These are phyloP conservation scores for Hirsutella rhossiliensis DNA, from an alignment of 2,329 filamentous ascomycete species.

Conservation along the genomic window DNA sequence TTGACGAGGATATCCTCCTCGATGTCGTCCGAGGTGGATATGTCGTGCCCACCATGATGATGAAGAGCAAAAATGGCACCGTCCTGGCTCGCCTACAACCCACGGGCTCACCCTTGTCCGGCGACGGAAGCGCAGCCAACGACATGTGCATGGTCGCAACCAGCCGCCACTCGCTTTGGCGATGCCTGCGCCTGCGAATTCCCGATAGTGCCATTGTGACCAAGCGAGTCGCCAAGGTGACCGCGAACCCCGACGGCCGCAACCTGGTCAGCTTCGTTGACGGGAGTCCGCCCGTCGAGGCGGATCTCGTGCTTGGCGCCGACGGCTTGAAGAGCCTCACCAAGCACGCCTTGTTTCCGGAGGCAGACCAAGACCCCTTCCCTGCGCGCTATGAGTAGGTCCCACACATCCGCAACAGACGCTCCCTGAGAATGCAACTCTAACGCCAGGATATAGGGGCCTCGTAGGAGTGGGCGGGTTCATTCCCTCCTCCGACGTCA, in stretches of 20 bases:
- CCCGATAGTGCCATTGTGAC: slow-evolving; percentile 9
- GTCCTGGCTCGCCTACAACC: slow-evolving; percentile 9
- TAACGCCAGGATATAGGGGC: slow-evolving; percentile 3
- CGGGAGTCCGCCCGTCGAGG: slow-evolving; percentile 9
- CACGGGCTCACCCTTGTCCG: background rate
- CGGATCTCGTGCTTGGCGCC: slow-evolving; percentile 13
- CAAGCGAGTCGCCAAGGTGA: slow-evolving; percentile 9
- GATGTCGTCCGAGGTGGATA: slow-evolving; percentile 12
- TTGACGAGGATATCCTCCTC: slow-evolving; percentile 9
- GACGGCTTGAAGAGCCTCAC: slow-evolving; percentile 11
- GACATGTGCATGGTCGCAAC: slow-evolving; percentile 10
- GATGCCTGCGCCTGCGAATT: slow-evolving; percentile 9
- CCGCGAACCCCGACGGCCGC: slow-evolving; percentile 5
- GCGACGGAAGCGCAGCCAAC: background rate
- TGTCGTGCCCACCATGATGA: slow-evolving; percentile 8
- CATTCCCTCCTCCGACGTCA: slow-evolving; percentile 5
- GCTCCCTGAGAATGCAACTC: background rate
- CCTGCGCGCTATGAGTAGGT: slow-evolving; percentile 13
- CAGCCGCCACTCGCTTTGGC: slow-evolving; percentile 13
- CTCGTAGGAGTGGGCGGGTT: slow-evolving; percentile 11
- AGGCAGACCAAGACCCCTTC: slow-evolving; percentile 8
- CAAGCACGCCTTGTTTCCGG: slow-evolving; percentile 11
- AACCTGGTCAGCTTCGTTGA: slow-evolving; percentile 11
- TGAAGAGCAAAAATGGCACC: slow-evolving; percentile 12
- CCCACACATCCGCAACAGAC: too few species aligned